Percentiles rank a stretch among this genome's conserved stretches.
phyloP scores from a whole-genome alignment of 2,329 filamentous ascomycete species.

The Talaromyces sp. region DNA sequence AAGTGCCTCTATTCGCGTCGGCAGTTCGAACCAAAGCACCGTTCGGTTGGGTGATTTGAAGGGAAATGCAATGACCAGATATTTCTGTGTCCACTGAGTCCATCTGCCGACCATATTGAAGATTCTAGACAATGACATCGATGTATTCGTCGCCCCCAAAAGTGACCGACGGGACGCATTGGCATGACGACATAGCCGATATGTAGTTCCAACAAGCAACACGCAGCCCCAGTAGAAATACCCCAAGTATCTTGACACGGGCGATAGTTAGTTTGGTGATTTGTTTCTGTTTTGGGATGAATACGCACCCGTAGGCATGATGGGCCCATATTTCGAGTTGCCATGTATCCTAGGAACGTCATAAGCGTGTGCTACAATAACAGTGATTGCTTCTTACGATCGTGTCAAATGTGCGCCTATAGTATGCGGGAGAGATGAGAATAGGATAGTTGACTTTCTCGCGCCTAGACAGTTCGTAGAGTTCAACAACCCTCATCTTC shows the following conservation, averaged over 20 bases:
- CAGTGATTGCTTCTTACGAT: slow-evolving; percentile 20
- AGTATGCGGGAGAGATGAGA: slow-evolving; percentile 28
- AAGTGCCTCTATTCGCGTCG: slow-evolving; percentile 44
- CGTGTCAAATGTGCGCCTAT: slow-evolving; percentile 24
- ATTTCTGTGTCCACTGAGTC: slow-evolving; percentile 29
- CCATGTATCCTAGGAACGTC: slow-evolving; percentile 27
- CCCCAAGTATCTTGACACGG: slow-evolving; percentile 20
- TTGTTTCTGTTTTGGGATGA: neutral
- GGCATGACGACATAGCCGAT: slow-evolving; percentile 23
- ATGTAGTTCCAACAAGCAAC: slow-evolving; percentile 28
- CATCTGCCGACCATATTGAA: slow-evolving; percentile 6
- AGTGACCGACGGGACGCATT: neutral
- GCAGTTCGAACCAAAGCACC: slow-evolving; percentile 22
- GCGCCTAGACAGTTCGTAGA: slow-evolving; percentile 20
- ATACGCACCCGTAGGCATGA: slow-evolving; percentile 32
- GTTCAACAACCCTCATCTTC: slow-evolving; percentile 28
- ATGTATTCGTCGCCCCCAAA: slow-evolving; percentile 1
- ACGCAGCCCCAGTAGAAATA: slow-evolving; percentile 39
- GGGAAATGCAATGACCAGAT: slow-evolving; percentile 41
- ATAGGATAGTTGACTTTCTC: slow-evolving; percentile 21
- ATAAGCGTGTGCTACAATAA: neutral
- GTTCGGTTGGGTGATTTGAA: slow-evolving; percentile 27
- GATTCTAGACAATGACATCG: neutral
- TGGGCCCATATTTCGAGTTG: slow-evolving; percentile 19
- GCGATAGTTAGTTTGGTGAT: neutral